phyloP scores from a whole-genome alignment of 2,329 filamentous ascomycete genomes.

The Ophiobolus disseminans region DNA sequence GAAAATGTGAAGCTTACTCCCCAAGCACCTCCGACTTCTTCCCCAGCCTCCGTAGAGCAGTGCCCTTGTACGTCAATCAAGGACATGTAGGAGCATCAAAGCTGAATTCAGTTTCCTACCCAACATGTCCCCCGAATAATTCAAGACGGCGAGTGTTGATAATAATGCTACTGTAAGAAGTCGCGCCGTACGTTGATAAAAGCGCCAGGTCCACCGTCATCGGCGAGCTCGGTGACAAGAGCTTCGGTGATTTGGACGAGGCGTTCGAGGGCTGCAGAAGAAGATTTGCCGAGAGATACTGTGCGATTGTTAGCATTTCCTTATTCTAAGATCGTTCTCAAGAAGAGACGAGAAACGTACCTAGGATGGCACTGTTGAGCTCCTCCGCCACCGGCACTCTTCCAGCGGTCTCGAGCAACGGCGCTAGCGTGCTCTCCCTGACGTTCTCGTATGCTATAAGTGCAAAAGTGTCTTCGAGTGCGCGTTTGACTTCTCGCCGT shows the following conservation, averaged over 20 bases:
- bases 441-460: conserved; percentile 87
- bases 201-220: conserved; percentile 79
- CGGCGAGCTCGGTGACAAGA: conserved; percentile 80
- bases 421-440: conserved; percentile 75
- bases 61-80: no score
- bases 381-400: conserved; percentile 86
- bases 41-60: no score
- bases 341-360: conserved; percentile 58
- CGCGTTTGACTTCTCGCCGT: conserved; percentile 72
- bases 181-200: conserved; percentile 72
- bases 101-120: background rate
- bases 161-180: conserved; percentile 36
- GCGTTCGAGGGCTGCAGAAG: conserved; percentile 82
- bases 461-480: conserved; percentile 84
- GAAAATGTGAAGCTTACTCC: no score
- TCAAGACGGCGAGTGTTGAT: background rate
- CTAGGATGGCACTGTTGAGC: conserved; percentile 88
- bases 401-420: conserved; percentile 77
- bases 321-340: background rate
- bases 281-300: conserved; percentile 92
- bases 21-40: no score
- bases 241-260: conserved; percentile 86
- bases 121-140: background rate
- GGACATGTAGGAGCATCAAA: background rate
- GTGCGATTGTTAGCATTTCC: conserved; percentile 33